Conservation (phyloP, 2,329 filamentous ascomycete genomes). For the Chrysoporthe deuterocubensis region DNA sequence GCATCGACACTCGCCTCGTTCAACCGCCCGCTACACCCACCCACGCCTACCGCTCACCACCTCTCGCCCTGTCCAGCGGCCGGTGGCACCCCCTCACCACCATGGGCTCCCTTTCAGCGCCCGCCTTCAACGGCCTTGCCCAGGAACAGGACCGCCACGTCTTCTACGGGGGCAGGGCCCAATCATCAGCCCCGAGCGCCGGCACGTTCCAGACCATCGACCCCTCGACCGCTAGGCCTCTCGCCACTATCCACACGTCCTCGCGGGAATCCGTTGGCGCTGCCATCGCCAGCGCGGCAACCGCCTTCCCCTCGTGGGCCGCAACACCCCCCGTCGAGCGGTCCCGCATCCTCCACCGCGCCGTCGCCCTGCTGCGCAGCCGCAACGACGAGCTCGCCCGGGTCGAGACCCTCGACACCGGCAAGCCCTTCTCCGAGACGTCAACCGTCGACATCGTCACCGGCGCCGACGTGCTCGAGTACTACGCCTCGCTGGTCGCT, state of each 20-base stretch:
- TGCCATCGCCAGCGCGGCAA: slow-evolving; percentile 71
- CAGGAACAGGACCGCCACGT: slow-evolving; percentile 57
- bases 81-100: slow-evolving; percentile 3
- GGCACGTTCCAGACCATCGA: slow-evolving; percentile 74
- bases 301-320: slow-evolving; percentile 78
- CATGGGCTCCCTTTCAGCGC: slow-evolving; percentile 21
- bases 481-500: slow-evolving; percentile 80
- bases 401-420: slow-evolving; percentile 83
- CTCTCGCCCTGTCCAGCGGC: background rate
- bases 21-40: background rate
- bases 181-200: slow-evolving; percentile 61
- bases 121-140: slow-evolving; percentile 1
- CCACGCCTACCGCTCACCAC: background rate
- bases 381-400: slow-evolving; percentile 80
- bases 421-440: slow-evolving; percentile 85
- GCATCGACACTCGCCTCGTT: background rate
- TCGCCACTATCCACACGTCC: slow-evolving; percentile 75
- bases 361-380: slow-evolving; percentile 72
- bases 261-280: slow-evolving; percentile 70
- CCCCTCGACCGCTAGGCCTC: slow-evolving; percentile 69
- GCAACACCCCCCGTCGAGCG: slow-evolving; percentile 74
- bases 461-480: slow-evolving; percentile 84
- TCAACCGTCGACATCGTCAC: slow-evolving; percentile 82
- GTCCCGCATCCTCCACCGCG: slow-evolving; percentile 76
- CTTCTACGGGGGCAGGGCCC: slow-evolving; percentile 74